These are phyloP conservation scores for Globisporangium megalacanthum DNA, from an alignment of 352 stramenopile species.

Conservation along the genomic window DNA sequence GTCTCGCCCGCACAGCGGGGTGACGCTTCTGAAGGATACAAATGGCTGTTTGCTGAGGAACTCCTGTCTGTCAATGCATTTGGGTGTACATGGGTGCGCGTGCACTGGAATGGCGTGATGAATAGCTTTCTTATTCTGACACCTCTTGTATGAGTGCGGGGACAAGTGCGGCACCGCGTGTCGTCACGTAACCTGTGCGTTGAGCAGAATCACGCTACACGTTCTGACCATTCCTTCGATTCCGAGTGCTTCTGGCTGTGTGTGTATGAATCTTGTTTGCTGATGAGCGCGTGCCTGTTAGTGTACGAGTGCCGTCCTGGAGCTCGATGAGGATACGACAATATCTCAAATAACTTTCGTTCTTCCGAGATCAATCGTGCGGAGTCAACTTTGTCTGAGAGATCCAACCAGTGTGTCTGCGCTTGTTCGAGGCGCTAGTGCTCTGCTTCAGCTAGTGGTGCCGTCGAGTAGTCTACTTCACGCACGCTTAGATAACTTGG, in stretches of 20 bases:
- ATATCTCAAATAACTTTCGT: slow-evolving; percentile 86
- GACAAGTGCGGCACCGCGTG: slow-evolving; percentile 58
- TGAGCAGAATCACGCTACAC: slow-evolving; percentile 82
- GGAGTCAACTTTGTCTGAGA: slow-evolving; percentile 16
- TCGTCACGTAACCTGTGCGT: slow-evolving; percentile 31
- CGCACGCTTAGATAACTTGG: too few relatives aligned
- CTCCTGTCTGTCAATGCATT: slow-evolving; percentile 10
- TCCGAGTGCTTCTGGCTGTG: background rate
- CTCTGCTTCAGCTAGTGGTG: too few relatives aligned
- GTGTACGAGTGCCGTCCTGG: slow-evolving; percentile 3
- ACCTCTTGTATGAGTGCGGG: slow-evolving; percentile 88
- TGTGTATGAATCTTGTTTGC: slow-evolving; percentile 1
- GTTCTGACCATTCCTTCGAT: slow-evolving; percentile 35
- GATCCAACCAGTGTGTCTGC: background rate
- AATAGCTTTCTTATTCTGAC: slow-evolving; percentile 88
- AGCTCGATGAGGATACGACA: slow-evolving; percentile 71
- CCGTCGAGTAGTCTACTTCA: too few relatives aligned
- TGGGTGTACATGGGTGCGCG: slow-evolving; percentile 3
- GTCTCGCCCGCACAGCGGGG: slow-evolving; percentile 18
- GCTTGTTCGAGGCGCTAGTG: too few relatives aligned
- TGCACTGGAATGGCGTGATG: slow-evolving; percentile 55
- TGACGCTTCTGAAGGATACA: slow-evolving; percentile 58
- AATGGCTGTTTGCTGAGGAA: slow-evolving; percentile 90
- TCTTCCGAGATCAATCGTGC: slow-evolving; percentile 61
- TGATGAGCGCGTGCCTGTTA: slow-evolving; percentile 3